These are phyloP conservation scores for Yamadazyma mexicana DNA, from an alignment of 1,139 yeast species.

Conservation along the genomic window DNA sequence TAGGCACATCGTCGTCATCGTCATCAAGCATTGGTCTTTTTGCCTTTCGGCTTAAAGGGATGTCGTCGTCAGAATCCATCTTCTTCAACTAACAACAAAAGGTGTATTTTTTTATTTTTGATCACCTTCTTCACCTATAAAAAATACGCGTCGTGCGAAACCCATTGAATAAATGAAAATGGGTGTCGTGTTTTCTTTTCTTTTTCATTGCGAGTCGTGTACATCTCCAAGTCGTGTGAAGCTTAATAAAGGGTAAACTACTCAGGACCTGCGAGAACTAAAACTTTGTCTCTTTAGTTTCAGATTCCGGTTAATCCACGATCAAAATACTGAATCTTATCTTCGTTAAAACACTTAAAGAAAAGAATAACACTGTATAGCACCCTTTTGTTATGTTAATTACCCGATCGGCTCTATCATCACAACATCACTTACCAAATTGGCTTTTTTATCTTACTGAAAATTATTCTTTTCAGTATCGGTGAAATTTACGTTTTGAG, in stretches of 20 bases:
- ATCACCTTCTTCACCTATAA: background rate
- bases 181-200: too few relatives aligned
- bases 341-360: too few relatives aligned
- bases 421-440: too few relatives aligned
- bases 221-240: too few relatives aligned
- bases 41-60: constrained; percentile 16
- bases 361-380: too few relatives aligned
- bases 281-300: too few relatives aligned
- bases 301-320: too few relatives aligned
- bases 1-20: constrained; percentile 17
- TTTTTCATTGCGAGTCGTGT: too few relatives aligned
- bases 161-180: constrained; percentile 7
- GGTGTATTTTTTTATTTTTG: background rate
- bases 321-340: too few relatives aligned
- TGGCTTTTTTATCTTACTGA: background rate
- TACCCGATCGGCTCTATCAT: background rate
- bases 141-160: constrained; percentile 9
- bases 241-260: too few relatives aligned
- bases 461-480: background rate
- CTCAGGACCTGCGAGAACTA: too few relatives aligned
- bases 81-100: background rate
- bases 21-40: constrained; percentile 11
- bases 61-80: constrained; percentile 16
- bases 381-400: background rate
- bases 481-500: constrained; percentile 3